phyloP scores from a whole-genome alignment of 2,329 filamentous ascomycete species.

The Penicillium frequentans region DNA sequence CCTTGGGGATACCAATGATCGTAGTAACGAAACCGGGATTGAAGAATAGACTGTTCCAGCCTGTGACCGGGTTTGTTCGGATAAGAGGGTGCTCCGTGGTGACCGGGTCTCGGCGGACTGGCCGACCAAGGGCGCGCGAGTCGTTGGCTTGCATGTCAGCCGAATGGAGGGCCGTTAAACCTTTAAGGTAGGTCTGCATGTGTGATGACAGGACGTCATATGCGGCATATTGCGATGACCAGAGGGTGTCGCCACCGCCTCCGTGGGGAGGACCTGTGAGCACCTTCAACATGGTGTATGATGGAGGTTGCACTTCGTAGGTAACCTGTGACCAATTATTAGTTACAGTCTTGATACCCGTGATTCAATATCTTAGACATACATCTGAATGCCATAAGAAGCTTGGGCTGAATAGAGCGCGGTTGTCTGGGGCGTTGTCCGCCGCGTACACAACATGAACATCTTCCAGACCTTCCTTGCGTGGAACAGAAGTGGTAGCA shows the following conservation, averaged over 20 bases:
- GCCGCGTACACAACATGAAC: constrained; percentile 59
- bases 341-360: not conserved
- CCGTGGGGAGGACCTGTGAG: constrained; percentile 55
- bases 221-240: constrained; percentile 59
- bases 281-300: constrained; percentile 58
- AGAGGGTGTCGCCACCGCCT: constrained; percentile 58
- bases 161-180: constrained; percentile 57
- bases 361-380: constrained; percentile 18
- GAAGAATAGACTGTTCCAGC: constrained; percentile 62
- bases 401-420: constrained; percentile 55
- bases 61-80: constrained; percentile 61
- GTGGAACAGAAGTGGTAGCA: constrained; percentile 55
- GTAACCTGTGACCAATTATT: constrained; percentile 44
- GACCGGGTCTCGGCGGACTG: constrained; percentile 54
- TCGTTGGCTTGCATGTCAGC: constrained; percentile 56
- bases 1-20: constrained; percentile 60
- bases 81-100: constrained; percentile 58
- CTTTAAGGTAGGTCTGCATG: constrained; percentile 60
- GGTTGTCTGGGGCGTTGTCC: constrained; percentile 54
- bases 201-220: constrained; percentile 57
- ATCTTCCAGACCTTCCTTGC: constrained; percentile 52
- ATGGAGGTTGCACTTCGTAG: constrained; percentile 59
- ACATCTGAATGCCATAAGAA: constrained; percentile 59
- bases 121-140: constrained; percentile 50
- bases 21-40: constrained; percentile 60